Evolutionary conservation across 2,329 filamentous ascomycete species (phyloP), one percentile per base, ranked within the genome.

Genomic region (Lachnellula suecica): DNA sequence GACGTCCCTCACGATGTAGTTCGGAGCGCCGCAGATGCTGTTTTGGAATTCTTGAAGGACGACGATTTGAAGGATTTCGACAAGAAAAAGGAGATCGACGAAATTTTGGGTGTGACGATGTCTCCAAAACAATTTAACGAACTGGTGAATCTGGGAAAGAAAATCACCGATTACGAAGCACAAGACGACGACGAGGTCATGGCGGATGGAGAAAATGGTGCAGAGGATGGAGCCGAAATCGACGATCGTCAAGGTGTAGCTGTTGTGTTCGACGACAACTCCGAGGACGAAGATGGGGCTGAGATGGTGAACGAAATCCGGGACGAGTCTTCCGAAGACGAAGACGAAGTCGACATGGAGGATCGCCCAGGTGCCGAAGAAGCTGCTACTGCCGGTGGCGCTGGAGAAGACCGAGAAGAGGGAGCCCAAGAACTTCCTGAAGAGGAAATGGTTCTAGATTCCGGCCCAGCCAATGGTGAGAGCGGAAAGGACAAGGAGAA

Each of bases 161-260:
- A 99, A 74, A 96, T 99, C 58, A 99, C 94, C 45, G 94, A 99
- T 70, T 99, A 97, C 71, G 89, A 97, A 71, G 89, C 89, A 35
- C 91, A 97, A 68, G 93, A 97, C 59, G 94, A 97, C 27, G 92
- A 97, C 58, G 93, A 96, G 60, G 86, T 91, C 52, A 89, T 91
- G 77, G 87, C 83, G 25, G 85, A 87, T 63, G 87, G 82, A 52
- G 79, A 83, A 24, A 80, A 77, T 20, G 82, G 77, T 17, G 89
- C 81, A 51, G 84, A 83, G 56, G 81, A 86, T 42, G 87, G 83
- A 47, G 87, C 82, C 25, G 92, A 97, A 68, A 83, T 97, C 45
- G 94, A 97, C 65, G 92, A 97, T 64, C 86, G 91, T 45, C 91
- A 99, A 70, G 94, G 94, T 78, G 94, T 99, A 42, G 94, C 95